phyloP scores from a whole-genome alignment of 495 filamentous ascomycete species.

The Lasiosphaeria miniovina region DNA sequence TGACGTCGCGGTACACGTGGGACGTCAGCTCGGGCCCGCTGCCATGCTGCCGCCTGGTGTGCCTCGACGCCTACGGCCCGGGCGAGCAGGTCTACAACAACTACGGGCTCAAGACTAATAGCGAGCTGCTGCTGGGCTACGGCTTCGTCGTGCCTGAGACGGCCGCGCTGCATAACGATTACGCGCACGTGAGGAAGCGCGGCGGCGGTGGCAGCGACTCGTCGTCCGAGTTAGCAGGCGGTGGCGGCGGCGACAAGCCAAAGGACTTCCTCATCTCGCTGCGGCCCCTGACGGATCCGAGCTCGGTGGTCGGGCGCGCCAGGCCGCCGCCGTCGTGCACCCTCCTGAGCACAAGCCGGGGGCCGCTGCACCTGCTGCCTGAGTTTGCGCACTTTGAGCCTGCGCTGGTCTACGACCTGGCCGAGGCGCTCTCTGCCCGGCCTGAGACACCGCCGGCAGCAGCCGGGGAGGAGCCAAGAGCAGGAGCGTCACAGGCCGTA shows the following conservation, averaged over 20 bases:
- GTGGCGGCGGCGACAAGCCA: constrained; percentile 13
- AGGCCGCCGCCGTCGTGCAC: constrained; percentile 15
- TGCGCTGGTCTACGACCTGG: constrained; percentile 37
- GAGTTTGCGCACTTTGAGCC: constrained; percentile 42
- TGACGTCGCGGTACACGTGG: constrained; percentile 43
- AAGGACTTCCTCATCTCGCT: constrained; percentile 42
- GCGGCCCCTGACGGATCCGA: constrained; percentile 33
- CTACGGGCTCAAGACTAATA: constrained; percentile 53
- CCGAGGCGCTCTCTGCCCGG: constrained; percentile 19
- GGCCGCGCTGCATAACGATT: constrained; percentile 45
- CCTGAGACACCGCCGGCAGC: constrained; percentile 13
- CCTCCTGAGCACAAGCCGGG: constrained; percentile 6
- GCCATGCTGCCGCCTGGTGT: constrained; percentile 30
- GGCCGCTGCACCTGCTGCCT: constrained; percentile 25
- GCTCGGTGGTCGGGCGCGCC: constrained; percentile 33
- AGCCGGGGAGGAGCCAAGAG: neutral
- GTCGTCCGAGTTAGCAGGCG: neutral
- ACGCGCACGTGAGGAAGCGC: constrained; percentile 43
- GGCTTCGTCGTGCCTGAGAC: constrained; percentile 47
- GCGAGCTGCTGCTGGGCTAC: constrained; percentile 52
- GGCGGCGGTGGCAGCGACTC: neutral
- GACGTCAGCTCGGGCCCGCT: constrained; percentile 26
- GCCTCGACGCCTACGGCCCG: constrained; percentile 25
- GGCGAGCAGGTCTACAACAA: constrained; percentile 51
- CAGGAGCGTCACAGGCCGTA: neutral